Base-by-base conservation (phyloP, 306 rosid species). In the Notholithocarpus densiflorus region DNA sequence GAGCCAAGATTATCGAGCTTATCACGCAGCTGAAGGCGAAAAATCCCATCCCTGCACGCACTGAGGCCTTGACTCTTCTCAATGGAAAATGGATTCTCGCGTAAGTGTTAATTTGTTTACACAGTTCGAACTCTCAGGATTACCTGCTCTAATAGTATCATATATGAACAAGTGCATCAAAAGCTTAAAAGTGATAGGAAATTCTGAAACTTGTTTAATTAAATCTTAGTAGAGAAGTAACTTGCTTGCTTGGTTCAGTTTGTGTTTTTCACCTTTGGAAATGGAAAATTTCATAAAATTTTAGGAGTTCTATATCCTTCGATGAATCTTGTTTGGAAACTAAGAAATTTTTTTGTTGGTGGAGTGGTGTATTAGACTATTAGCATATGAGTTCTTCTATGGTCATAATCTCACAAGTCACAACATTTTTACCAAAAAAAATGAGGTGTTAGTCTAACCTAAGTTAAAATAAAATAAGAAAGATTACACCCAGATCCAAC, bases 61-160 rank as follows among this genome's bases (percentile, higher is more conserved):
- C 96, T 1, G 97, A 95, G 32, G 98, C 96, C n/a, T 75, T 92
- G 80, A 27, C 90, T 72, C 83, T 92, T 23, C 97, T 95, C 62
- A 92, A 91, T 65, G 98, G 98, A 60, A 95, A 91, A 80, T 95
- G 98, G 98, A 91, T 95, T 88, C 96, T 95, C 7, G 94, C 87
- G 98, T 95, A 87, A 84, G 88, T 78, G 1, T 14, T n/a, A n/a
- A n/a, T n/a, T 24, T 43, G 31, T 19, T n/a, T 18, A 40, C 12
- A 2, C 45, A 2, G 45, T 8, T 40, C 3, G 3, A 40, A 40
- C 45, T 40, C 45, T 8, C 45, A 40, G 45, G 45, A 40, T 40
- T 40, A 40, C 3, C 45, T 2, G 45, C 45, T 40, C 45, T 40
- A 8, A 40, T 40, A 40, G 45, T 40, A 40, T 40, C 12, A 40